Conservation (phyloP, 2,329 filamentous ascomycete species). For the Calonectria naviculata region DNA sequence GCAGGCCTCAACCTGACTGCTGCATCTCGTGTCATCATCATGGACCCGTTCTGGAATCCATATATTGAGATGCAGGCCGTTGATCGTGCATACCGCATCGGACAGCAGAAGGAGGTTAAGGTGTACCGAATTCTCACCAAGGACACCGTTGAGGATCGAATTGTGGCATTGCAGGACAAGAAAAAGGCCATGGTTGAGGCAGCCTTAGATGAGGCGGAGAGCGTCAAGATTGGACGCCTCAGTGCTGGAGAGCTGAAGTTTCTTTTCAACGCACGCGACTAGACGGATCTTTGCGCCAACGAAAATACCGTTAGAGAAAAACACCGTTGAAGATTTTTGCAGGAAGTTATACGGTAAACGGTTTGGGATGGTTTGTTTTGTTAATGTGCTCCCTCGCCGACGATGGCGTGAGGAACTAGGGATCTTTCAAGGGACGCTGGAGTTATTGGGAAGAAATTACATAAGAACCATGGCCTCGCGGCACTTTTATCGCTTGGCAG, state of each 20-base stretch:
- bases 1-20: slow-evolving; percentile 87
- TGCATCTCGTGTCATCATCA: slow-evolving; percentile 87
- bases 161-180: slow-evolving; percentile 80
- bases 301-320: neutral
- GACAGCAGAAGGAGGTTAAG: slow-evolving; percentile 78
- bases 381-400: neutral
- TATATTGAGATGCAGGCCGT: slow-evolving; percentile 94
- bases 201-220: slow-evolving; percentile 82
- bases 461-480: slow-evolving; percentile 9
- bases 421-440: neutral
- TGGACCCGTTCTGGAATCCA: slow-evolving; percentile 96
- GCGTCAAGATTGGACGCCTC: slow-evolving; percentile 74
- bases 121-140: slow-evolving; percentile 84
- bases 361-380: neutral
- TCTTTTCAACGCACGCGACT: slow-evolving; percentile 62
- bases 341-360: neutral
- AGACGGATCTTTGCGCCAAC: neutral
- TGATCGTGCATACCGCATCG: slow-evolving; percentile 89
- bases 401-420: neutral
- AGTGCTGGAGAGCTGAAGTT: slow-evolving; percentile 74
- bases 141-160: slow-evolving; percentile 88
- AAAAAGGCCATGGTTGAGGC: slow-evolving; percentile 83
- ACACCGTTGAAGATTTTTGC: neutral
- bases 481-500: neutral
- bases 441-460: neutral